Percentiles rank a stretch among this genome's conserved stretches.
Conservation (phyloP, 2,329 filamentous ascomycete species). For the Epichloe sibirici region DNA sequence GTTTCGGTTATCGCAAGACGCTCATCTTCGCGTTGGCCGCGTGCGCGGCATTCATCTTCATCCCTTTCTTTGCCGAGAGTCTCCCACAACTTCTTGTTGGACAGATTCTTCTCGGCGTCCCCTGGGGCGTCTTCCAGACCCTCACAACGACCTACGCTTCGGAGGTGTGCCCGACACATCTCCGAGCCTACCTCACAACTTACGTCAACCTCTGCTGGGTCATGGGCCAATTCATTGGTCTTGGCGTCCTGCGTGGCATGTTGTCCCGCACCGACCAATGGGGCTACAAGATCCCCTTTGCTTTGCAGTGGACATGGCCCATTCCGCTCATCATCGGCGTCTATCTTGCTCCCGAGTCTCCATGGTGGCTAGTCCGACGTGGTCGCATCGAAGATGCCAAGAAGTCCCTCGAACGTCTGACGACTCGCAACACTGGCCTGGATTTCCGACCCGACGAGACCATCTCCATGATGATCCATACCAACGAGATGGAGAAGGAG, state of each 20-base stretch:
- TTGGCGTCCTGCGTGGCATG: constrained; percentile 30
- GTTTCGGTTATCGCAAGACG: constrained; percentile 33
- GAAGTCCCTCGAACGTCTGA: constrained; percentile 26
- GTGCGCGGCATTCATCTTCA: constrained; percentile 33
- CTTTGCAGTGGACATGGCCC: constrained; percentile 37
- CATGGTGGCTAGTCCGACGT: constrained; percentile 36
- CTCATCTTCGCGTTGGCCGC: constrained; percentile 29
- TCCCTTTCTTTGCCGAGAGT: constrained; percentile 33
- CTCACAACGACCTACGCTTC: constrained; percentile 35
- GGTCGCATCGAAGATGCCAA: constrained; percentile 27
- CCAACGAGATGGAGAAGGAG: constrained; percentile 35
- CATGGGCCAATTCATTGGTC: constrained; percentile 33
- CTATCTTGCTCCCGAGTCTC: constrained; percentile 34
- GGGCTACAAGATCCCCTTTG: constrained; percentile 37
- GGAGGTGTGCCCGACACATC: constrained; percentile 31
- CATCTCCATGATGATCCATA: constrained; percentile 39
- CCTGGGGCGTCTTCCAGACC: constrained; percentile 35
- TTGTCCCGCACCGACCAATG: constrained; percentile 25
- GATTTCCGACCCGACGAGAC: constrained; percentile 29
- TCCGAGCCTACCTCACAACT: constrained; percentile 36
- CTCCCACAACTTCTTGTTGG: constrained; percentile 30
- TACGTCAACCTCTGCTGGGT: constrained; percentile 40
- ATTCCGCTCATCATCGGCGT: constrained; percentile 30
- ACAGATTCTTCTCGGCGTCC: constrained; percentile 34
- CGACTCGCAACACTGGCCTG: constrained; percentile 21